These are phyloP conservation scores for Pseudozyma flocculosa DNA, from an alignment of 1,284 basidiomycete genomes.

Conservation along the genomic window DNA sequence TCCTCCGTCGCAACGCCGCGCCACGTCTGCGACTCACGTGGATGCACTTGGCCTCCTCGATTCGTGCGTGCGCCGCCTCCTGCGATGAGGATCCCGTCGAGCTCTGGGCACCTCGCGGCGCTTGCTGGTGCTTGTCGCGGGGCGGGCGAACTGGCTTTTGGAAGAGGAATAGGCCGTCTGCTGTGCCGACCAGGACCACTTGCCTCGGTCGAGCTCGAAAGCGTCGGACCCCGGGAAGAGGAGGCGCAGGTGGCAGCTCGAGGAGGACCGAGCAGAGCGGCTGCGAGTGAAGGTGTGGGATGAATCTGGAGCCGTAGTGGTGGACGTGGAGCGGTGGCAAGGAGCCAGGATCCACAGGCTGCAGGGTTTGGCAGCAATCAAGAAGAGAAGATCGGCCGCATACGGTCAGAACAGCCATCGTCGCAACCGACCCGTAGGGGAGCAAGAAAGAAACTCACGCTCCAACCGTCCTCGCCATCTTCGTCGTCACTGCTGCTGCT, in stretches of 20 bases:
- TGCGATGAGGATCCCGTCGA: not conserved
- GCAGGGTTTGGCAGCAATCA: too few relatives aligned
- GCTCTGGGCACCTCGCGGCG: too few relatives aligned
- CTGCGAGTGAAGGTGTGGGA: slow-evolving; percentile 37
- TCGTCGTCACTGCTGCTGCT: slow-evolving; percentile 4
- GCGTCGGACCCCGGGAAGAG: not conserved
- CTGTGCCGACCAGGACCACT: slow-evolving; percentile 26
- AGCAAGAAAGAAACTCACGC: not conserved
- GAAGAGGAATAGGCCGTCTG: slow-evolving; percentile 32
- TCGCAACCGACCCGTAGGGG: too few relatives aligned
- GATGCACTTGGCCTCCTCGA: slow-evolving; percentile 6
- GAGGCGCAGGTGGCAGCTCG: slow-evolving; percentile 10
- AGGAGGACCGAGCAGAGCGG: slow-evolving; percentile 38
- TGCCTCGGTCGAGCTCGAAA: slow-evolving; percentile 1
- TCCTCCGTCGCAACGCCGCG: too few relatives aligned
- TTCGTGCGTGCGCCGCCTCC: not conserved
- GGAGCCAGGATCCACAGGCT: slow-evolving; percentile 1
- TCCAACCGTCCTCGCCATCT: not conserved
- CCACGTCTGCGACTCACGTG: too few relatives aligned
- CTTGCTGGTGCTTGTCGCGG: not conserved
- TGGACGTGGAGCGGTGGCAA: slow-evolving; percentile 29
- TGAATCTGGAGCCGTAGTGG: slow-evolving; percentile 38
- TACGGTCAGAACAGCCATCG: too few relatives aligned
- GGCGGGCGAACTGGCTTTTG: not conserved
- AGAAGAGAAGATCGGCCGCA: too few relatives aligned